These are phyloP conservation scores for Brachypodium distachyon DNA, from an alignment of 202 grass and related monocot genomes.

Conservation along the genomic window DNA sequence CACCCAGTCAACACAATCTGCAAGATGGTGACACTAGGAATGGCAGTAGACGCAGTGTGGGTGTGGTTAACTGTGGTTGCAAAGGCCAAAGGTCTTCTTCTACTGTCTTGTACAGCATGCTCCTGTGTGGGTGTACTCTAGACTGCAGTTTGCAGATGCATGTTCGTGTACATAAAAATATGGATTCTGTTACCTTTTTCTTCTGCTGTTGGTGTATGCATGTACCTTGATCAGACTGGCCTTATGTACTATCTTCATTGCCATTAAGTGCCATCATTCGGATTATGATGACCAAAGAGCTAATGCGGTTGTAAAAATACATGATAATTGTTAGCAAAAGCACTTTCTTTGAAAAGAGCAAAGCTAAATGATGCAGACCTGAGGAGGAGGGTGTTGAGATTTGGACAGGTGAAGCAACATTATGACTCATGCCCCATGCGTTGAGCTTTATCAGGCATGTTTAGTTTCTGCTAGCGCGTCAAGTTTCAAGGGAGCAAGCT, in stretches of 20 bases:
- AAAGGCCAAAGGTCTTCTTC: not conserved
- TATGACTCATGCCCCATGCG: constrained; percentile 14
- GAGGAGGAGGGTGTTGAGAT: not conserved
- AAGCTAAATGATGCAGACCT: constrained; percentile 19
- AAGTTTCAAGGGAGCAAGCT: not conserved
- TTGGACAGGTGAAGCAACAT: constrained; percentile 1
- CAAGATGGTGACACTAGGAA: constrained; percentile 19
- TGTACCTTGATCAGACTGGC: not conserved
- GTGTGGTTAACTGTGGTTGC: not conserved
- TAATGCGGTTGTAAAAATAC: not conserved
- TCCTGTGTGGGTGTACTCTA: not conserved
- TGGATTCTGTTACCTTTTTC: not conserved
- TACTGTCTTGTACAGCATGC: not conserved
- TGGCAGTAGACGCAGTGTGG: not conserved
- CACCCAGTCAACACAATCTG: constrained; percentile 15
- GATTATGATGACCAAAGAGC: not conserved
- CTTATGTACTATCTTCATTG: not conserved
- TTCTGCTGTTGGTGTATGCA: not conserved
- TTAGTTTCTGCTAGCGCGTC: not conserved
- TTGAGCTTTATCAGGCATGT: constrained; percentile 20
- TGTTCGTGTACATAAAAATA: not conserved
- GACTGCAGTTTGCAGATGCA: not conserved
- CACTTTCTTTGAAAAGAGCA: not conserved
- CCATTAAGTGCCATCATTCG: constrained; percentile 20
- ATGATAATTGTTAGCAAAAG: not conserved